Evolutionary conservation across 2,329 filamentous ascomycete genomes (phyloP), one percentile per base, ranked within the genome.

Genomic region (Bipolaris bicolor): DNA sequence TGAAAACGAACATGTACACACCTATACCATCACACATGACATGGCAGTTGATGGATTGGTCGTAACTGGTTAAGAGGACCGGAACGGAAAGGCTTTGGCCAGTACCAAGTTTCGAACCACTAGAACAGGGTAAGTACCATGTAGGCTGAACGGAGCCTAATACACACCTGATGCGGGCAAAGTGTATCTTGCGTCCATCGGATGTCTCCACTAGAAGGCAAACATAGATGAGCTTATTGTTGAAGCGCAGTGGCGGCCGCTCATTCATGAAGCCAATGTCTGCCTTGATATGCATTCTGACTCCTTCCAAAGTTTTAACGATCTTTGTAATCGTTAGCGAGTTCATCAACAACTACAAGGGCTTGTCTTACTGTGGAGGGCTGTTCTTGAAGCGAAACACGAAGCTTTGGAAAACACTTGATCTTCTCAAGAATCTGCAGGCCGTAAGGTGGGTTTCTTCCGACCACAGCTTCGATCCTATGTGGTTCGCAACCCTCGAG

Each of bases 1-100:
- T 2, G 1, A 15, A 5, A 18, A 7, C 29, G 10, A n/a, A 0
- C 2, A 7, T 1, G 7, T 5, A 57, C 77, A 60, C 73, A 85
- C 84, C 91, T 66, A 98, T 89, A 41, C 92, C 88, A 76, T 97
- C 94, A 63, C 93, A 98, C 74, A 91, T 90, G 47, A 93, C 81
- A 69, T 88, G 86, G 58, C 87, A 91, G 22, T 82, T 82, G 33
- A 95, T 84, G 3, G 82, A 77, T 55, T 89, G 84, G 16, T 84
- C 82, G 0, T 80, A 72, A 4, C 78, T 78, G 1, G 75, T 82
- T 18, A 92, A 71, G 0, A 84, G 77, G 1, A 87, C 84, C 18
- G 77, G 84, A 61, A 89, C 88, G 0, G 80, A 75, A 2, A 92
- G 70, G 9, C 87, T 83, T 22, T 88, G 84, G 0, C 83, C 83